A percentile compares a stretch with the other conserved stretches of the same genome.
These are phyloP conservation scores for Blastobotrys elegans DNA, from an alignment of 1,139 yeast species.

Conservation along the genomic window DNA sequence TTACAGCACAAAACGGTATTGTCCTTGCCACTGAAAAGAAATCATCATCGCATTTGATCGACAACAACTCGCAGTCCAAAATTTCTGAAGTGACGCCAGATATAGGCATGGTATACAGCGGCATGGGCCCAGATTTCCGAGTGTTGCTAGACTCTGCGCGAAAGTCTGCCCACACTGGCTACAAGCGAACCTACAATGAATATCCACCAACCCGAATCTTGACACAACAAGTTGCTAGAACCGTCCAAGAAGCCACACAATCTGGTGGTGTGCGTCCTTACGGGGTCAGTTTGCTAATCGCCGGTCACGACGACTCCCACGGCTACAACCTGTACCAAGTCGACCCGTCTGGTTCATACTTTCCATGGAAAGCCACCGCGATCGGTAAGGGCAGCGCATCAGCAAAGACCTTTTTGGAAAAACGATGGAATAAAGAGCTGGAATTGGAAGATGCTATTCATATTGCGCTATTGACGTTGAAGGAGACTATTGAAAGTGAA, in stretches of 20 bases:
- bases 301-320: conserved; percentile 84
- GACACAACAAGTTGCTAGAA: conserved; percentile 91
- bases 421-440: conserved; percentile 95
- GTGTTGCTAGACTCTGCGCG: conserved; percentile 92
- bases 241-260: conserved; percentile 98
- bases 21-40: conserved; percentile 97
- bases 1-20: conserved; percentile 94
- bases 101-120: conserved; percentile 94
- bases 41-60: conserved; percentile 71
- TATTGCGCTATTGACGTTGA: conserved; percentile 87
- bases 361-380: conserved; percentile 99
- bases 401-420: conserved; percentile 94
- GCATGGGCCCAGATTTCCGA: conserved; percentile 99
- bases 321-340: conserved; percentile 89
- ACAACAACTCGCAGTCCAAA: conserved; percentile 70
- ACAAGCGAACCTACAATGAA: conserved; percentile 90
- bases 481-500: conserved; percentile 97
- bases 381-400: conserved; percentile 93
- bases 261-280: conserved; percentile 98
- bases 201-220: conserved; percentile 94
- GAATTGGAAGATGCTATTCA: conserved; percentile 98
- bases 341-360: conserved; percentile 96
- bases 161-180: conserved; percentile 86
- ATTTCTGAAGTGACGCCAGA: conserved; percentile 87
- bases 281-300: conserved; percentile 91